Conservation (phyloP, 2,329 filamentous ascomycete species). For the Daldinia sp. region DNA sequence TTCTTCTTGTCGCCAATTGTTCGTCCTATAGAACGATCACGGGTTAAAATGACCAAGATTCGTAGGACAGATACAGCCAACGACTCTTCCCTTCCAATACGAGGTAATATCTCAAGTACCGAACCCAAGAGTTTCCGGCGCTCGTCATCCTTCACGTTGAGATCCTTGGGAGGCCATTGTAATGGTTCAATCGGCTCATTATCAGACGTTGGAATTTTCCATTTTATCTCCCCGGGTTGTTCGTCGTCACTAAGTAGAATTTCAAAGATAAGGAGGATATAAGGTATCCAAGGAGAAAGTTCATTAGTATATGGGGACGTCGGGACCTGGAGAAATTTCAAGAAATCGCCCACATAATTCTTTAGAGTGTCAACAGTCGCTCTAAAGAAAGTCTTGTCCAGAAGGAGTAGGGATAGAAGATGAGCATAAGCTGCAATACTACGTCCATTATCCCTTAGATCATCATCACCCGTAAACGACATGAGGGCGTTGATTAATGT, state of each 20-base stretch:
- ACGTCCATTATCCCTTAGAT: conserved; percentile 67
- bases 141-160: conserved; percentile 69
- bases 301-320: conserved; percentile 75
- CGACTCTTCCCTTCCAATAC: conserved; percentile 85
- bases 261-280: conserved; percentile 89
- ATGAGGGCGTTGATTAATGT: conserved; percentile 87
- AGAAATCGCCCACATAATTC: conserved; percentile 77
- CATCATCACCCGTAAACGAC: conserved; percentile 68
- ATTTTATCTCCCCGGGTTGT: conserved; percentile 77
- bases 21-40: conserved; percentile 77
- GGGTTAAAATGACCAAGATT: conserved; percentile 86
- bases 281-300: conserved; percentile 90
- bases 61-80: conserved; percentile 85
- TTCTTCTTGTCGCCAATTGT: conserved; percentile 87
- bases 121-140: conserved; percentile 76
- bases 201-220: conserved; percentile 66
- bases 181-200: conserved; percentile 60
- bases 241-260: conserved; percentile 89
- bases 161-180: conserved; percentile 65
- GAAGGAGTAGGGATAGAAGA: conserved; percentile 85
- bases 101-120: conserved; percentile 84
- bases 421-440: conserved; percentile 89
- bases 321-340: conserved; percentile 79
- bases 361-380: conserved; percentile 78
- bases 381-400: conserved; percentile 82